A percentile compares a stretch with the other conserved stretches of the same genome.
Conservation (phyloP, 2,329 filamentous ascomycete species). For the Stemphylium beticola region DNA sequence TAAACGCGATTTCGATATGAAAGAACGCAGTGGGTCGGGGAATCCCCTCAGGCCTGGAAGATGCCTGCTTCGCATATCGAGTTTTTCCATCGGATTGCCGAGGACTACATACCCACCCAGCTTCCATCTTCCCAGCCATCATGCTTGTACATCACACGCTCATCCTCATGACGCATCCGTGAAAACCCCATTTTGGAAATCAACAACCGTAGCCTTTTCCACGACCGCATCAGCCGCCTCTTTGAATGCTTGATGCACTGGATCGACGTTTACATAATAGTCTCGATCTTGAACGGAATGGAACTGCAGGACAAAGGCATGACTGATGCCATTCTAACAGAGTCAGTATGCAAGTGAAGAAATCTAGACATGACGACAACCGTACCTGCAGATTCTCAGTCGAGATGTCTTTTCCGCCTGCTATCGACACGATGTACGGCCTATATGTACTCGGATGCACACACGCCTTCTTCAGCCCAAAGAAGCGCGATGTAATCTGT, state of each 20-base stretch:
- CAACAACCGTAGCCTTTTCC: constrained; percentile 51
- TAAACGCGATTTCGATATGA: no score
- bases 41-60: no score
- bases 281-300: constrained; percentile 50
- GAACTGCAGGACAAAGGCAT: constrained; percentile 54
- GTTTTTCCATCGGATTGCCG: no score
- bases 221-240: constrained; percentile 40
- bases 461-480: constrained; percentile 39
- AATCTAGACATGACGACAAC: background rate
- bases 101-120: no score
- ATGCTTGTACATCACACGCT: no score
- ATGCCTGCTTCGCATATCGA: no score
- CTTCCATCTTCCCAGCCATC: no score
- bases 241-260: constrained; percentile 50
- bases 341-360: constrained; percentile 55
- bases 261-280: constrained; percentile 53
- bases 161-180: constrained; percentile 11
- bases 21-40: no score
- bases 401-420: constrained; percentile 44
- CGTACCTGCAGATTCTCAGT: constrained; percentile 42
- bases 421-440: constrained; percentile 39
- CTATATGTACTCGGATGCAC: constrained; percentile 32
- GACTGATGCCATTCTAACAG: constrained; percentile 52
- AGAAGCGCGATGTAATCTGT: constrained; percentile 40
- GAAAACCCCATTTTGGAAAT: constrained; percentile 47